Base-by-base conservation (phyloP, 2,329 filamentous ascomycete genomes). In the Tolypocladium guangdongense region DNA sequence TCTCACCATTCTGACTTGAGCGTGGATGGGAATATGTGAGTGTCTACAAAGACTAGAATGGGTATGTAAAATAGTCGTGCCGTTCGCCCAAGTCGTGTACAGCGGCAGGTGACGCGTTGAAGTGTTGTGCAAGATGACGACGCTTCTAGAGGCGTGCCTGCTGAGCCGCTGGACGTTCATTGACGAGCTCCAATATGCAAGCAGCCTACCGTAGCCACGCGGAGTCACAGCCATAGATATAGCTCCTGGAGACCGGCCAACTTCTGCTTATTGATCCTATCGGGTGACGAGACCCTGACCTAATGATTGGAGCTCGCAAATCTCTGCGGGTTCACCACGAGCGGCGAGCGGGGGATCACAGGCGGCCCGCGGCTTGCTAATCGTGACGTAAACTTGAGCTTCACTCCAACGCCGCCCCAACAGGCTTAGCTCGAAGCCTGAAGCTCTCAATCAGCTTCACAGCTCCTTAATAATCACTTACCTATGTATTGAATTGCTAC, bases 301-400 rank as follows among this genome's bases (percentile, higher is more conserved):
- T 32, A 46, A 46, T 46, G 24, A n/a, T 46, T 32, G 43, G 20
- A 46, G 43, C 43, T 30, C 27, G 43, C 43, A 7, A 18, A 20
- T 6, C 27, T 4, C 27, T 27, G 27, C 2, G 12, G 18, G 7
- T n/a, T 22, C 3, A 16, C 22, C 47, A 18, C 47, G 18, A 30
- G 32, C 22, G 33, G n/a, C n/a, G n/a, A n/a, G n/a, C n/a, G 48
- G 48, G 41, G 46, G 14, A 20, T 18, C 32, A 50, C 38, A 8
- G 38, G 38, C 20, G 39, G 41, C 24, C 20, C 2, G 46, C 36
- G 35, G 58, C 64, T 68, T 68, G 62, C 61, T 59, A 63, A 68
- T 65, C 49, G 63, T 69, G 65, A 69, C 64, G 64, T 68, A 68
- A 67, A 60, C 49, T n/a, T 11, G 11, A 32, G 43, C 24, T 16